Evolutionary conservation across 768 basidiomycete genomes (phyloP).

Genomic region (Psilocybe sp.): DNA sequence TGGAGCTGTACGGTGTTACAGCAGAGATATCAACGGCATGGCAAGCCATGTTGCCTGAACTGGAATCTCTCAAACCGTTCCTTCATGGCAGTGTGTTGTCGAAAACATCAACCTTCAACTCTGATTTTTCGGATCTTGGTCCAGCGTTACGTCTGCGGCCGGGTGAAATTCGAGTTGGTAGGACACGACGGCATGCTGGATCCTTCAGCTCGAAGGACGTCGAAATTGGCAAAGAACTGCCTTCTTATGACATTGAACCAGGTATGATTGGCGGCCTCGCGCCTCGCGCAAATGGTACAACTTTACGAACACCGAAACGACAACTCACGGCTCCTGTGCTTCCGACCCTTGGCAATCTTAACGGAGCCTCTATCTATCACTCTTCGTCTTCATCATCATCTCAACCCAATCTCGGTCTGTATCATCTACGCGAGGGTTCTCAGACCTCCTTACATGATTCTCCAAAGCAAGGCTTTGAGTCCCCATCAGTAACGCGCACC

Average conservation of each 20-base stretch:
- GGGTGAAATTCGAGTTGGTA: conserved; percentile 41
- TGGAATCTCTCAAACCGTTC: conserved; percentile 67
- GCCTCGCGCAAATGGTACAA: conserved; percentile 28
- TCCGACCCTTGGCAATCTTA: conserved; percentile 29
- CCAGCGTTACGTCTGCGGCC: conserved; percentile 28
- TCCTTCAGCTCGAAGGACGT: conserved; percentile 94
- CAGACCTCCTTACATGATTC: conserved; percentile 35
- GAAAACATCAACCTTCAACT: conserved; percentile 10
- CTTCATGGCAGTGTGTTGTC: conserved; percentile 35
- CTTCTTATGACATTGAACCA: conserved; percentile 56
- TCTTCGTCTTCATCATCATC: conserved; percentile 14
- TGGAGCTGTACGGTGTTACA: conserved; percentile 86
- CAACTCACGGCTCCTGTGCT: conserved; percentile 36
- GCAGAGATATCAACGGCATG: conserved; percentile 88
- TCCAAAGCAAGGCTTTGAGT: conserved; percentile 38
- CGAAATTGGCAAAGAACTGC: conserved; percentile 78
- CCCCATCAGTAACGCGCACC: conserved; percentile 53
- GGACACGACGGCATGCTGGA: conserved; percentile 82
- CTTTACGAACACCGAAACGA: conserved; percentile 51
- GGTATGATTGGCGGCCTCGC: conserved; percentile 33
- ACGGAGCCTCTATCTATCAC: conserved; percentile 39
- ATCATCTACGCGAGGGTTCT: conserved; percentile 39
- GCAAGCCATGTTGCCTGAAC: conserved; percentile 69
- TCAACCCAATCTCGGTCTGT: conserved; percentile 8
- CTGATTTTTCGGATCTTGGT: conserved; percentile 7